Percentiles rank a stretch among this genome's conserved stretches.
Evolutionary conservation across 2,329 filamentous ascomycete species (phyloP).

Genomic region (Davidsoniella virescens): DNA sequence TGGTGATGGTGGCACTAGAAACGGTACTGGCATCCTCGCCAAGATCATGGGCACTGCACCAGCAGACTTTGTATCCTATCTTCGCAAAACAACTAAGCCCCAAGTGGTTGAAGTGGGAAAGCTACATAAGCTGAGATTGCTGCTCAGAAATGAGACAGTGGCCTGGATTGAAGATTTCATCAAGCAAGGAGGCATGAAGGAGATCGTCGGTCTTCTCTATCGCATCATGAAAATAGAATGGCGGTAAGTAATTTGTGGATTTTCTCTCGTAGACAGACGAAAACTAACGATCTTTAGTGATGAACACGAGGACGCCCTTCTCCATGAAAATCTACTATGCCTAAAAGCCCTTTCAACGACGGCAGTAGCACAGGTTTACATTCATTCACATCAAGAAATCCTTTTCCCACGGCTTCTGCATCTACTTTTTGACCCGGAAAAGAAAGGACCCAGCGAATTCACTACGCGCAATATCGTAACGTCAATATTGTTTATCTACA

Average conservation of each 20-base stretch:
- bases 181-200: conserved; percentile 74
- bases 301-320: conserved; percentile 83
- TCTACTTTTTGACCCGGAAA: conserved; percentile 94
- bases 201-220: conserved; percentile 72
- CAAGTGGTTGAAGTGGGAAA: conserved; percentile 84
- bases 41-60: conserved; percentile 59
- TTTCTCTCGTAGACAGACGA: conserved; percentile 9
- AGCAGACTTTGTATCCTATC: conserved; percentile 71
- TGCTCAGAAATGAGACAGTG: conserved; percentile 88
- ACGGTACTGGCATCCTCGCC: conserved; percentile 42
- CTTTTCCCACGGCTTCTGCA: conserved; percentile 74
- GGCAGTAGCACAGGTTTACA: conserved; percentile 64
- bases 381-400: conserved; percentile 61
- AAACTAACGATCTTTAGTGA: conserved; percentile 39
- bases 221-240: conserved; percentile 93
- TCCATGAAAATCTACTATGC: conserved; percentile 85
- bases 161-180: conserved; percentile 92
- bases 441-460: conserved; percentile 93
- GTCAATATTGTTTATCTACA: conserved; percentile 75
- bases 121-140: conserved; percentile 75
- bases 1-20: conserved; percentile 32
- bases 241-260: conserved; percentile 44
- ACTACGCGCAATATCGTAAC: conserved; percentile 83
- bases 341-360: conserved; percentile 91
- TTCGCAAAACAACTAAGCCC: conserved; percentile 66